Conservation (phyloP, 345 rosid genomes). For the Durio zibethinus region DNA sequence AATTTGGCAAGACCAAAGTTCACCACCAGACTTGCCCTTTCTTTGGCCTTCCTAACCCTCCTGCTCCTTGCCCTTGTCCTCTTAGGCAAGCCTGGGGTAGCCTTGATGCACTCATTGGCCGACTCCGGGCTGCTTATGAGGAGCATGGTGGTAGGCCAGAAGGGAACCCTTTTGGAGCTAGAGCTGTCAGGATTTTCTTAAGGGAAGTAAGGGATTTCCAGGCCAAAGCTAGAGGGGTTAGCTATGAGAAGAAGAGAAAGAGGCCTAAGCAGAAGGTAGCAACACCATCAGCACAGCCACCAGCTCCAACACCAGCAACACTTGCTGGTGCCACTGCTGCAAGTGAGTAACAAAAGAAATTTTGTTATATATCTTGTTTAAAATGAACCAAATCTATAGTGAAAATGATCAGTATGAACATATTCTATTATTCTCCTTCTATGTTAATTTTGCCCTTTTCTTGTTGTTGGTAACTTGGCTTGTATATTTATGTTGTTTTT, state of each 20-base stretch:
- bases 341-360: slow-evolving; percentile 5
- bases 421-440: background rate
- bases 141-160: slow-evolving; percentile 87
- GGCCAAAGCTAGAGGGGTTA: slow-evolving; percentile 90
- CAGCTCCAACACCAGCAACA: slow-evolving; percentile 19
- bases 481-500: slow-evolving; percentile 1
- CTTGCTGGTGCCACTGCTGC: slow-evolving; percentile 21
- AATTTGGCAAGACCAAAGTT: slow-evolving; percentile 73
- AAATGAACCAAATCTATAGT: background rate
- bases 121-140: slow-evolving; percentile 89
- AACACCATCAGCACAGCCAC: slow-evolving; percentile 13
- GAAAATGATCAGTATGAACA: background rate
- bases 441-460: background rate
- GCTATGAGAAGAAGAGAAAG: slow-evolving; percentile 83
- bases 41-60: slow-evolving; percentile 86
- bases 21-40: slow-evolving; percentile 81
- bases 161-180: slow-evolving; percentile 83
- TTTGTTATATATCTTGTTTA: background rate
- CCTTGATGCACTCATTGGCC: slow-evolving; percentile 93
- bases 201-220: slow-evolving; percentile 94
- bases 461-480: background rate
- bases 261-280: slow-evolving; percentile 46
- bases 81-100: slow-evolving; percentile 98
- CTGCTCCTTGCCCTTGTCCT: slow-evolving; percentile 89
- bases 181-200: slow-evolving; percentile 74